Evolutionary conservation across 2,329 filamentous ascomycete species (phyloP).

Genomic region (Exophiala sideris): DNA sequence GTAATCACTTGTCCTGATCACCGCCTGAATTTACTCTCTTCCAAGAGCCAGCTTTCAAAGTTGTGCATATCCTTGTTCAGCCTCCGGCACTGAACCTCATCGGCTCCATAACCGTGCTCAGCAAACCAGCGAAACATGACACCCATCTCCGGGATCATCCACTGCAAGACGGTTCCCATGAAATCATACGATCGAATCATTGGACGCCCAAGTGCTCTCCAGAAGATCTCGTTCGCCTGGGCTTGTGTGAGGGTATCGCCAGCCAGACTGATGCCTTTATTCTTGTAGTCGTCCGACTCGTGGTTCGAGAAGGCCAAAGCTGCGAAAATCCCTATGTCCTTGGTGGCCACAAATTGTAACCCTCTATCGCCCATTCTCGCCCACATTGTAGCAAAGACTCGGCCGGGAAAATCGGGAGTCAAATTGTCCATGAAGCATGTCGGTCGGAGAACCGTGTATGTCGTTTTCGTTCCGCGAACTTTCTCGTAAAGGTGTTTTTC

Average conservation of each 20-base stretch:
- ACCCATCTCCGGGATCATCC: slow-evolving; percentile 37
- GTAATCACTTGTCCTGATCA: slow-evolving; percentile 6
- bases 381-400: slow-evolving; percentile 47
- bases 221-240: slow-evolving; percentile 46
- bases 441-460: slow-evolving; percentile 61
- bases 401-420: slow-evolving; percentile 45
- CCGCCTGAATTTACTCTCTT: slow-evolving; percentile 42
- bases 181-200: slow-evolving; percentile 36
- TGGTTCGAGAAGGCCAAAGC: slow-evolving; percentile 49
- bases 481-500: slow-evolving; percentile 58
- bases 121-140: slow-evolving; percentile 53
- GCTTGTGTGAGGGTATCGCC: slow-evolving; percentile 52
- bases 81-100: slow-evolving; percentile 43
- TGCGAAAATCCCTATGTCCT: slow-evolving; percentile 53
- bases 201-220: slow-evolving; percentile 44
- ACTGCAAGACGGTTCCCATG: slow-evolving; percentile 19
- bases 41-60: slow-evolving; percentile 48
- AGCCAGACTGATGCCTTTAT: slow-evolving; percentile 47
- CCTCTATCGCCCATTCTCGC: slow-evolving; percentile 41
- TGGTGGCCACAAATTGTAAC: slow-evolving; percentile 42
- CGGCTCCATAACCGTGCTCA: slow-evolving; percentile 45
- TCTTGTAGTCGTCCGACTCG: slow-evolving; percentile 39
- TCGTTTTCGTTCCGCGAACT: slow-evolving; percentile 46
- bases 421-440: slow-evolving; percentile 62
- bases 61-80: slow-evolving; percentile 46